Base-by-base conservation (phyloP, 768 basidiomycete species). In the Suillus plorans region DNA sequence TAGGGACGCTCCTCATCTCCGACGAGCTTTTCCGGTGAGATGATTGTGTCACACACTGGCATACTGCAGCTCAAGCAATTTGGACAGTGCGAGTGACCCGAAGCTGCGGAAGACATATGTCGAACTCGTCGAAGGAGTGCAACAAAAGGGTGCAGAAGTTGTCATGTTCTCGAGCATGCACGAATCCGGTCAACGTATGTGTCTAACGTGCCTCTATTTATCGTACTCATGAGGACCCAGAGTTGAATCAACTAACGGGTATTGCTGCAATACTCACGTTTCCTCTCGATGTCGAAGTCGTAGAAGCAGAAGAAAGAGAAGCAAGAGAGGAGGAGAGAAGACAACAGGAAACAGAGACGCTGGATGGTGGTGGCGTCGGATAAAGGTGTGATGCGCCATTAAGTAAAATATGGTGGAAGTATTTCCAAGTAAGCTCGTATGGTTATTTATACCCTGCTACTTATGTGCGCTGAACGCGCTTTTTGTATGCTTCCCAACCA, bases 101-200 rank as follows among this genome's bases (percentile, higher is more conserved):
- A 77, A 75, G 22, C 84, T 85, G 60, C 82, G 97, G 58, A 97
- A 90, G 74, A 87, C 84, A 73, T 99, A 92, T 70, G 96, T 99
- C 39, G 80, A 78, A 55, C 81, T 99, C 42, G 95, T 97, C 1
- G 97, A 99, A 76, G 87, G 86, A 42, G 95, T 98, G 18, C 88
- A 90, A 69, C 84, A 87, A 55, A 93, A 91, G 68, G 94, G 95
- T 31, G 97, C 89, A 31, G 96, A 99, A 73, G 95, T 95, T 6
- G 82, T 98, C 22, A 95, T 98, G 68, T 99, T 99, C 77, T 99
- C 97, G 5, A 98, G 95, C 71, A 99, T 99, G 97, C 97, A 99
- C 73, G 97, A 99, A 78, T 94, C 93, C 25, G 97, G 97, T 16
- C 95, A 98, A 83, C 96, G 95, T 97, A 72, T 72, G 92, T 80